Conservation (phyloP, 345 rosid species). For the Aegle marmelos region DNA sequence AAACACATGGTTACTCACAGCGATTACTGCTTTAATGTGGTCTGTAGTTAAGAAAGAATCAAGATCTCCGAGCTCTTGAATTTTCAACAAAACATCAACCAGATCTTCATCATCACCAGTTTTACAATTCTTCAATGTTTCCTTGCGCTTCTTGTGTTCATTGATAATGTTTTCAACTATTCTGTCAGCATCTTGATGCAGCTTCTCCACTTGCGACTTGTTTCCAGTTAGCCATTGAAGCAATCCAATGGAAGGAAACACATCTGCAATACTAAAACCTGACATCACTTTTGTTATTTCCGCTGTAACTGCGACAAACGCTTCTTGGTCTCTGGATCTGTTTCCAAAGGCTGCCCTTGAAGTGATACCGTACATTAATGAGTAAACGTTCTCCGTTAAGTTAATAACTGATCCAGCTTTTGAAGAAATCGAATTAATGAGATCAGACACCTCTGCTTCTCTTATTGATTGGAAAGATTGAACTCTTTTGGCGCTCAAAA, state of each 20-base stretch:
- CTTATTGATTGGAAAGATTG: slow-evolving; percentile 10
- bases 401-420: slow-evolving; percentile 20
- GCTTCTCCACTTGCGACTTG: not conserved
- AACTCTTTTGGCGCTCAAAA: slow-evolving; percentile 1
- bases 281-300: not conserved
- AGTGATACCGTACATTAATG: slow-evolving; percentile 13
- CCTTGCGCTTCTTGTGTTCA: not conserved
- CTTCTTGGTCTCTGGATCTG: slow-evolving; percentile 24
- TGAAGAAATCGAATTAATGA: not conserved
- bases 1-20: not conserved
- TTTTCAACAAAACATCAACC: not conserved
- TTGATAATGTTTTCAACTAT: not conserved
- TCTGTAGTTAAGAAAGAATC: not conserved
- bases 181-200: not conserved
- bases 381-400: slow-evolving; percentile 6
- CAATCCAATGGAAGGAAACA: slow-evolving; percentile 29
- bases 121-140: not conserved
- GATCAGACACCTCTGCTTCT: slow-evolving; percentile 9
- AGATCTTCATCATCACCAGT: not conserved
- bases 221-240: not conserved
- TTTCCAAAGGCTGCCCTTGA: slow-evolving; percentile 26
- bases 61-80: not conserved
- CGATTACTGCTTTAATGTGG: not conserved
- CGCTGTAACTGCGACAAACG: not conserved
- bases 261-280: slow-evolving; percentile 27